Conservation (phyloP, 306 rosid genomes). For the Dryas alaskensis region DNA sequence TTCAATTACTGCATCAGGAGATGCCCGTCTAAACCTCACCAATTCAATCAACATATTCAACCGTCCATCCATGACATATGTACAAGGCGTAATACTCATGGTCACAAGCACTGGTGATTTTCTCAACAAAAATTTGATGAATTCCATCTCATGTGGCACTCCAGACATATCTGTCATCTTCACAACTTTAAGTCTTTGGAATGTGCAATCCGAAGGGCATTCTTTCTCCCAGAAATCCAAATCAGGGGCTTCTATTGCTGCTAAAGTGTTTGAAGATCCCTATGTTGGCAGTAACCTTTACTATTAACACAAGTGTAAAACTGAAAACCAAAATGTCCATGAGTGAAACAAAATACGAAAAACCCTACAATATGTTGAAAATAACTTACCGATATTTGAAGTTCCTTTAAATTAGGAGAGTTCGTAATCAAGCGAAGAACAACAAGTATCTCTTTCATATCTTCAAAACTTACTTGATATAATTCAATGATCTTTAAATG, state of each 20-base stretch:
- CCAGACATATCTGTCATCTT: slow-evolving; percentile 73
- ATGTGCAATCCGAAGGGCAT: slow-evolving; percentile 40
- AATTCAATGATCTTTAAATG: slow-evolving; percentile 65
- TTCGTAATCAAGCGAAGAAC: slow-evolving; percentile 75
- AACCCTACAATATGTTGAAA: background rate
- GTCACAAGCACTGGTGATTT: slow-evolving; percentile 65
- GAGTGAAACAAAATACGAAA: background rate
- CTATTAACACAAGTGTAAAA: slow-evolving; percentile 13
- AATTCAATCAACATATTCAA: slow-evolving; percentile 62
- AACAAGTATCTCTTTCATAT: slow-evolving; percentile 79
- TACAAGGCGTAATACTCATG: slow-evolving; percentile 55
- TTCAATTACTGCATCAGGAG: slow-evolving; percentile 59
- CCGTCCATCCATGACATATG: slow-evolving; percentile 39
- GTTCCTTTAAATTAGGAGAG: slow-evolving; percentile 78
- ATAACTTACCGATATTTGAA: slow-evolving; percentile 76
- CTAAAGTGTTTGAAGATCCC: slow-evolving; percentile 61
- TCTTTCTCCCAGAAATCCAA: slow-evolving; percentile 71
- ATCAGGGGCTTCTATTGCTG: slow-evolving; percentile 51
- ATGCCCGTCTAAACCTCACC: slow-evolving; percentile 72
- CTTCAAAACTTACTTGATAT: slow-evolving; percentile 90
- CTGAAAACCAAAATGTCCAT: background rate
- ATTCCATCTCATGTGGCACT: slow-evolving; percentile 72
- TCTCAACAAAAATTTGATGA: slow-evolving; percentile 66
- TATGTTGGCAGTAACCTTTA: slow-evolving; percentile 20
- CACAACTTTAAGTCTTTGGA: slow-evolving; percentile 56